A percentile compares a stretch with the other conserved stretches of the same genome.
Conservation (phyloP, 495 filamentous ascomycete species). For the Elasticomyces elasticus region DNA sequence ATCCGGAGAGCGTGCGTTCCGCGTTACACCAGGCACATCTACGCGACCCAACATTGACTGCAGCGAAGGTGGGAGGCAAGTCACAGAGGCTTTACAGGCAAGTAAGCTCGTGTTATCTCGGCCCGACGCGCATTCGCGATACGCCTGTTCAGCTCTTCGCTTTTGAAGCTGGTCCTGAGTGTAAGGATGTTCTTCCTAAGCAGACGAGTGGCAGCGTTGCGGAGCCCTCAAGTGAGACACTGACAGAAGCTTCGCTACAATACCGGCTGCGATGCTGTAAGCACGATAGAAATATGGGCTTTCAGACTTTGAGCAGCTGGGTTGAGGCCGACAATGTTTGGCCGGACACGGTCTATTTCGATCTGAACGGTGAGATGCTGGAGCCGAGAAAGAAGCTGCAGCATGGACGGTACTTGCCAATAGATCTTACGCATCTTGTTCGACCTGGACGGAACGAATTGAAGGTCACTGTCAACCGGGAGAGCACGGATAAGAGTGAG, state of each 20-base stretch:
- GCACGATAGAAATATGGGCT: not conserved
- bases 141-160: slow-evolving; percentile 16
- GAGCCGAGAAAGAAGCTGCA: slow-evolving; percentile 53
- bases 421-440: slow-evolving; percentile 55
- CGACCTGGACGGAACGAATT: slow-evolving; percentile 49
- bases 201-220: not conserved
- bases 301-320: slow-evolving; percentile 44
- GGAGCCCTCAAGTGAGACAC: not conserved
- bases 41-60: slow-evolving; percentile 27
- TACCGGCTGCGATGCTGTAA: slow-evolving; percentile 26
- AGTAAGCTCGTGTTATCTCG: slow-evolving; percentile 22
- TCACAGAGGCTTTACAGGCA: slow-evolving; percentile 26
- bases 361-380: slow-evolving; percentile 53
- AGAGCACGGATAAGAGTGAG: slow-evolving; percentile 29
- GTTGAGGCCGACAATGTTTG: slow-evolving; percentile 51
- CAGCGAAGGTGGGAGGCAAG: not conserved
- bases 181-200: slow-evolving; percentile 10
- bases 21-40: slow-evolving; percentile 33
- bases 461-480: slow-evolving; percentile 41
- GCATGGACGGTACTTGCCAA: slow-evolving; percentile 63
- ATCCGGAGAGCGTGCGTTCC: slow-evolving; percentile 22
- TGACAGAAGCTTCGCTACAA: slow-evolving; percentile 14
- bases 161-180: slow-evolving; percentile 14
- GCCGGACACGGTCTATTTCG: slow-evolving; percentile 61
- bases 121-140: slow-evolving; percentile 17